These are phyloP conservation scores for Stentor coeruleus DNA, from an alignment of 73 alveolate genomes.

Conservation along the genomic window DNA sequence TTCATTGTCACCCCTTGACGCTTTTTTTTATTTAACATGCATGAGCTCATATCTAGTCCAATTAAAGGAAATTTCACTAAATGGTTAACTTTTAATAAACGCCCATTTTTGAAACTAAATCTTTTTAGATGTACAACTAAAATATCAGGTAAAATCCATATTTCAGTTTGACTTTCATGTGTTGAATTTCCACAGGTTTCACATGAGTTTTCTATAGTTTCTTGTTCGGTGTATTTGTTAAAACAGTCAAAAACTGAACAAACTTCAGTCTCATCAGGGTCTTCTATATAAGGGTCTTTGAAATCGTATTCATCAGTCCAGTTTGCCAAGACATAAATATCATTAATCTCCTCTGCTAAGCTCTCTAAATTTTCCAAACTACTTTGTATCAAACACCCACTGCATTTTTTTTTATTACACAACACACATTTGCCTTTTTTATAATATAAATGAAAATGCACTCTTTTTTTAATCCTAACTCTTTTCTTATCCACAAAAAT, in stretches of 20 bases:
- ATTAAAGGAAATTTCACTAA: slow-evolving; percentile 20
- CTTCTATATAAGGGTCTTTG: not conserved
- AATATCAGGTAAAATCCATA: slow-evolving; percentile 26
- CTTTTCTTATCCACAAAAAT: not conserved
- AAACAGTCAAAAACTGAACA: slow-evolving; percentile 13
- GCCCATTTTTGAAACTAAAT: not conserved
- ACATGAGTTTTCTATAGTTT: slow-evolving; percentile 15
- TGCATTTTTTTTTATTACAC: slow-evolving; percentile 18
- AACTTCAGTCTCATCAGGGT: not conserved
- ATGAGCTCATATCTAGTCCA: not conserved
- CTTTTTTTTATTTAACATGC: not conserved
- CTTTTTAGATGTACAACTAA: slow-evolving; percentile 24
- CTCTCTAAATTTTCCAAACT: not conserved
- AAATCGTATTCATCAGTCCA: not conserved
- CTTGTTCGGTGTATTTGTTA: not conserved
- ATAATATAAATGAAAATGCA: not conserved
- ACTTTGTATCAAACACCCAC: not conserved
- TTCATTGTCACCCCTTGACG: not conserved
- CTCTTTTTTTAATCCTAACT: not conserved
- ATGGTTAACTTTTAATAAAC: not conserved
- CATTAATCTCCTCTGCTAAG: not conserved
- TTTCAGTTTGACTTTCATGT: not conserved
- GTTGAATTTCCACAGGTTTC: not conserved
- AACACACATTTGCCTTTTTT: not conserved
- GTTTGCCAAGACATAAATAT: not conserved